phyloP scores from a whole-genome alignment of 768 basidiomycete genomes.

The Trametes punicea region DNA sequence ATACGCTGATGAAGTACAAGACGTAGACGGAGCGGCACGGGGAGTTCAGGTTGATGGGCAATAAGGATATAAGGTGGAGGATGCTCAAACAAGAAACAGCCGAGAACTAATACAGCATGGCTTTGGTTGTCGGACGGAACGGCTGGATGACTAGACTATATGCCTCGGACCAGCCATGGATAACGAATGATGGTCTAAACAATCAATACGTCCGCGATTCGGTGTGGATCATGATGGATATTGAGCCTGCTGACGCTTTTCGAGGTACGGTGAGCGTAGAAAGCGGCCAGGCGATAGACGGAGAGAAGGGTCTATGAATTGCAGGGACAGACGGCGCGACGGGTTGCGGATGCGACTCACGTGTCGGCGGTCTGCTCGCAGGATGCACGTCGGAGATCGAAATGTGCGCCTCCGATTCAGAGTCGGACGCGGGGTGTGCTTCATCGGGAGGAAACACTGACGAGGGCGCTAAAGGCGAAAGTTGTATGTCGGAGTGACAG shows the following conservation, averaged over 20 bases:
- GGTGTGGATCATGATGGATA: slow-evolving; percentile 2
- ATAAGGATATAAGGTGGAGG: background rate
- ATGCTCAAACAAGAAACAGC: background rate
- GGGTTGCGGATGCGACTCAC: background rate
- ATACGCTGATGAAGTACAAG: background rate
- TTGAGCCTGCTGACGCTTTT: background rate
- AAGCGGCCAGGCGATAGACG: background rate
- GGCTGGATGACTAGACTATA: too few relatives aligned
- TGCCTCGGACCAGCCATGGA: background rate
- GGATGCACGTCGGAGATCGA: slow-evolving; percentile 1
- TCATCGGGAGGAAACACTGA: too few relatives aligned
- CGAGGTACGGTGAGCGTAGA: background rate
- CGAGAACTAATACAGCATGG: too few relatives aligned
- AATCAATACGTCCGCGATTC: background rate
- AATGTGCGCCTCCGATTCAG: background rate
- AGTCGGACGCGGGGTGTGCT: background rate
- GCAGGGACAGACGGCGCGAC: slow-evolving; percentile 1
- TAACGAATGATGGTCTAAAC: background rate
- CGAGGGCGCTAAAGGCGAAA: too few relatives aligned
- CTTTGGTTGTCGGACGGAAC: too few relatives aligned
- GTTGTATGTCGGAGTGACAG: too few relatives aligned
- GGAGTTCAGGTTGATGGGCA: background rate
- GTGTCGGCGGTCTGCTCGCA: background rate
- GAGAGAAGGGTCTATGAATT: slow-evolving; percentile 18
- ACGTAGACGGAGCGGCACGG: background rate